Evolutionary conservation across 2,329 filamentous ascomycete genomes (phyloP).

Genomic region (Pseudocercospora crystallina): DNA sequence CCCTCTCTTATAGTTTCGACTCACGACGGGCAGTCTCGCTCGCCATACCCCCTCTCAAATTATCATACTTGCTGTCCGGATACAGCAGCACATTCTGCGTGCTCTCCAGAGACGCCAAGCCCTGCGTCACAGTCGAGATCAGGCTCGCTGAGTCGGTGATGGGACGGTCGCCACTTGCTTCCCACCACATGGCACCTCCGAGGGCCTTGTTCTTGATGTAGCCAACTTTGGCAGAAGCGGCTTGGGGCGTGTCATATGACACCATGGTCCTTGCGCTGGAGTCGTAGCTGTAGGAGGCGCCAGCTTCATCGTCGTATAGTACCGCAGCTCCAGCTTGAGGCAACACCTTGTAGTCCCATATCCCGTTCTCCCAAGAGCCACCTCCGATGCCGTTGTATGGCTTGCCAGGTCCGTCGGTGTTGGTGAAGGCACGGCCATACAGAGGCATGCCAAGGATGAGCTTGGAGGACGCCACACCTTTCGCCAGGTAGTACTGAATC

Average conservation of each 20-base stretch:
- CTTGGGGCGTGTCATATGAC: conserved; percentile 68
- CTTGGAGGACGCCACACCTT: conserved; percentile 63
- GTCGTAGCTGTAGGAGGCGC: conserved; percentile 78
- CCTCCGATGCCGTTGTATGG: conserved; percentile 70
- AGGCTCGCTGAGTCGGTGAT: conserved; percentile 55
- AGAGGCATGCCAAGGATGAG: conserved; percentile 88
- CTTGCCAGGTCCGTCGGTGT: conserved; percentile 71
- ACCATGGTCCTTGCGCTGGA: conserved; percentile 63
- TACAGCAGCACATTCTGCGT: conserved; percentile 51
- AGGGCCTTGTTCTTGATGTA: conserved; percentile 67
- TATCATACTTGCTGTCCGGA: conserved; percentile 56
- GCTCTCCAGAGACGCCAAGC: conserved; percentile 47
- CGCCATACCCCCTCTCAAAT: conserved; percentile 46
- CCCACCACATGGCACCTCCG: conserved; percentile 95
- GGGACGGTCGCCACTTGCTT: conserved; percentile 76
- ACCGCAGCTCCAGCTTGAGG: conserved; percentile 68
- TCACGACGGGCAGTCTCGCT: too few relatives aligned
- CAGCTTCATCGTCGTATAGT: conserved; percentile 60
- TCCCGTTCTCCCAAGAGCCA: conserved; percentile 79
- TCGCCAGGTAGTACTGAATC: conserved; percentile 65
- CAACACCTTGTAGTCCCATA: conserved; percentile 82
- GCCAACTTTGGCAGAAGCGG: conserved; percentile 66
- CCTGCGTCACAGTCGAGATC: conserved; percentile 45
- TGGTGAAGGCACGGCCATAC: conserved; percentile 80
- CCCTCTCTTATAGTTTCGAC: too few relatives aligned